phyloP scores from a whole-genome alignment of 805 yeast genomes.

The Candida piceae region DNA sequence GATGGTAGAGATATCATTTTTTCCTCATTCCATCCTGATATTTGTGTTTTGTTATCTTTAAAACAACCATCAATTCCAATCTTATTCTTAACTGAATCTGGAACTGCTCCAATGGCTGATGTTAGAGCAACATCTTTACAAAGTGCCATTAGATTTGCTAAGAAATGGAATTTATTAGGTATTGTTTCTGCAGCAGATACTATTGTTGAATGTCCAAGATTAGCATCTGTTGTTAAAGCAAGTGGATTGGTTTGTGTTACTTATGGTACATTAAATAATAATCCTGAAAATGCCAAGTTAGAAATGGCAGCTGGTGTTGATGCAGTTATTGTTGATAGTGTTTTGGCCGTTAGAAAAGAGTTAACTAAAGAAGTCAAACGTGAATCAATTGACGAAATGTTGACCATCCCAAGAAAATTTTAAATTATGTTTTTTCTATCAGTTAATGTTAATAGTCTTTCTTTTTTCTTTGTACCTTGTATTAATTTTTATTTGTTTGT shows the following conservation, averaged over 20 bases:
- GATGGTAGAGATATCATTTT: slow-evolving; percentile 82
- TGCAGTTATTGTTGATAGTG: slow-evolving; percentile 97
- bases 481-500: too few relatives aligned
- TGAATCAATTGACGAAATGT: slow-evolving; percentile 5
- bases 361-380: slow-evolving; percentile 34
- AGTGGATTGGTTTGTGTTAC: slow-evolving; percentile 91
- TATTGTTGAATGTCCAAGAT: slow-evolving; percentile 81
- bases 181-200: slow-evolving; percentile 88
- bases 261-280: slow-evolving; percentile 80
- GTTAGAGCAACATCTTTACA: slow-evolving; percentile 82
- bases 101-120: slow-evolving; percentile 84
- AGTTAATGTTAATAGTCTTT: not conserved
- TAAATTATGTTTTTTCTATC: not conserved
- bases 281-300: slow-evolving; percentile 73
- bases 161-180: slow-evolving; percentile 86
- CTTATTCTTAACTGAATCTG: slow-evolving; percentile 83
- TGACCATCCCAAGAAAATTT: slow-evolving; percentile 2
- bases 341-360: slow-evolving; percentile 86
- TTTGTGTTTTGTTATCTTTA: slow-evolving; percentile 76
- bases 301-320: slow-evolving; percentile 95
- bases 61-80: slow-evolving; percentile 94
- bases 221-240: slow-evolving; percentile 86
- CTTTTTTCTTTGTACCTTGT: not conserved
- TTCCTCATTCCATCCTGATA: slow-evolving; percentile 92
- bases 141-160: slow-evolving; percentile 85